These are phyloP conservation scores for Lagenidium giganteum DNA, from an alignment of 352 stramenopile species.

Conservation along the genomic window DNA sequence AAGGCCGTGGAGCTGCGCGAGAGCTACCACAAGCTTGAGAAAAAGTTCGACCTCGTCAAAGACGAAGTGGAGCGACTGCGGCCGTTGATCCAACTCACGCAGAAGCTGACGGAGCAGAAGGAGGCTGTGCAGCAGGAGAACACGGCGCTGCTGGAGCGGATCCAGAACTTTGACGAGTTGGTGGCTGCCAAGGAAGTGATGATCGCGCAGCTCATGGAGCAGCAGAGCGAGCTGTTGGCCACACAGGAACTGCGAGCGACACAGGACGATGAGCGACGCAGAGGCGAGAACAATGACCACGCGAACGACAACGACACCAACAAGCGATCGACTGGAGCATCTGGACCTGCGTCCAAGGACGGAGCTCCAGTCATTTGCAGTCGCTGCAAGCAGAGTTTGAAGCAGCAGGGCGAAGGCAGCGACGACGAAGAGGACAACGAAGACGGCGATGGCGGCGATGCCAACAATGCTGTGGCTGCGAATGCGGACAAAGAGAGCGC, in stretches of 20 bases:
- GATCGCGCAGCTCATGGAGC: slow-evolving; percentile 65
- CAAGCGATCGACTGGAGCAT: too few species aligned
- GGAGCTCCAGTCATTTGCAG: slow-evolving; percentile 45
- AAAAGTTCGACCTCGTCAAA: slow-evolving; percentile 45
- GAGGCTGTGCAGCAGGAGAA: slow-evolving; percentile 23
- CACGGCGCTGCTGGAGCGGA: slow-evolving; percentile 30
- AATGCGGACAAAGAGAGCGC: neutral
- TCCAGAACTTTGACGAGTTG: slow-evolving; percentile 32
- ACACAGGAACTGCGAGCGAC: slow-evolving; percentile 47
- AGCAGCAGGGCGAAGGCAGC: slow-evolving; percentile 21
- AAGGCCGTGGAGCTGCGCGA: slow-evolving; percentile 86
- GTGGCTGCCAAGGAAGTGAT: slow-evolving; percentile 51
- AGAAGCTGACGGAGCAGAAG: slow-evolving; percentile 37
- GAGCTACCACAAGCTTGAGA: slow-evolving; percentile 67
- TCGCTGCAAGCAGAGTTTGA: slow-evolving; percentile 52
- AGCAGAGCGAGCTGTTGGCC: slow-evolving; percentile 70
- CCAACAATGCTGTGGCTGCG: too few species aligned
- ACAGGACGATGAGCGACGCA: slow-evolving; percentile 41
- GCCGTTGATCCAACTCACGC: slow-evolving; percentile 43
- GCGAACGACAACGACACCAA: slow-evolving; percentile 4
- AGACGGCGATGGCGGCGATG: neutral
- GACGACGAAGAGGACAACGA: slow-evolving; percentile 1
- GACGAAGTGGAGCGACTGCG: slow-evolving; percentile 64
- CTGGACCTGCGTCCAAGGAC: too few species aligned
- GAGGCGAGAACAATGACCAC: slow-evolving; percentile 29